Evolutionary conservation across 2,329 filamentous ascomycete genomes (phyloP), one percentile per base, ranked within the genome.

Genomic region (Claviceps quebecensis): DNA sequence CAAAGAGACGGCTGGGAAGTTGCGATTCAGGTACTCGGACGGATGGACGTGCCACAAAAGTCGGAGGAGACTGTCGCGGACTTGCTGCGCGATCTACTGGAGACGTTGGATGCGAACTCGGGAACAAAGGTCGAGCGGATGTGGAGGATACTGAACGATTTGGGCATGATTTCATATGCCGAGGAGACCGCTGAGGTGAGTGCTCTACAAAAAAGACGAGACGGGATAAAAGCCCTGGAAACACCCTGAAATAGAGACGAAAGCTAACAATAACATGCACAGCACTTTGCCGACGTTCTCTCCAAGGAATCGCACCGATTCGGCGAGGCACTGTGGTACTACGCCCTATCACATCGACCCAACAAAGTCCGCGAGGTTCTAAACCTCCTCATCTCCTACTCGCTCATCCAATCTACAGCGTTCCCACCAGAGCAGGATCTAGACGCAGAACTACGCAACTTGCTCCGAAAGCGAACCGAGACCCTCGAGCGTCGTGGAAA

Each of bases 261-360:
- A 49, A 50, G 51, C 63, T 69, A 55, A 70, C 56, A 41, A 34
- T 38, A 19, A 26, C 40, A 41, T 8, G 19, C n/a, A 26, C 8
- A 41, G 29, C 60, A 95, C 57, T 96, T 88, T 63, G 91, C 89
- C 52, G 84, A 95, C 57, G 76, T 83, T 47, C 75, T 95, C 40
- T 80, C 83, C 11, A 76, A 81, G 54, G 78, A 80, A 43, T 84
- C 85, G 0, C 80, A 87, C 59, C 79, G 84, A 51, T 96, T 91
- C 58, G 91, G 91, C 50, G 81, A 91, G 56, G 87, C 88, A 1
- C 75, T 97, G 19, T 83, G 93, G 69, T 96, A 94, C 71, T 97
- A 93, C 64, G 86, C 91, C 23, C 80, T 94, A 13, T 86, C 89
- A 3, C 89, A 94, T 61, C 80, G 83, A 26, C 72, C 80, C 1